phyloP scores from a whole-genome alignment of 164 flowering plant genomes.

The Liriodendron chinense region DNA sequence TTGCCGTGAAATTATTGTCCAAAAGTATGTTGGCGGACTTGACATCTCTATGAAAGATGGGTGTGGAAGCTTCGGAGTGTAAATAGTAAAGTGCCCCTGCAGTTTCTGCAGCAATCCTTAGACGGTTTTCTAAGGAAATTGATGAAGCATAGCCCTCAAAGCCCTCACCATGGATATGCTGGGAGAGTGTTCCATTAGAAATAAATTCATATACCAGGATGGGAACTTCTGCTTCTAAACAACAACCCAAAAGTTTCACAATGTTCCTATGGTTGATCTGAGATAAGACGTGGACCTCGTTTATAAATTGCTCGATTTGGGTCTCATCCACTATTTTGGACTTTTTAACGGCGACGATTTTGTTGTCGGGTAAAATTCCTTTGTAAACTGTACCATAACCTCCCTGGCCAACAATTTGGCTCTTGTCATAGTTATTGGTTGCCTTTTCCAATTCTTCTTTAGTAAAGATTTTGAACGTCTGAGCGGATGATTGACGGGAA shows the following conservation, averaged over 20 bases:
- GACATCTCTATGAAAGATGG: too few species aligned
- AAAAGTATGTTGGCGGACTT: not conserved
- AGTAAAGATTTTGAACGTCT: not conserved
- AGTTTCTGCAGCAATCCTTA: not conserved
- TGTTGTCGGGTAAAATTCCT: constrained; percentile 14
- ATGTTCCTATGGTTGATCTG: constrained; percentile 9
- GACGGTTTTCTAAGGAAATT: not conserved
- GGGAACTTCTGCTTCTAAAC: constrained; percentile 3
- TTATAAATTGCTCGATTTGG: constrained; percentile 8
- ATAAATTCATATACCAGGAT: constrained; percentile 4
- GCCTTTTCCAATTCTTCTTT: constrained; percentile 15
- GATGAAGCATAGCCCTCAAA: too few species aligned
- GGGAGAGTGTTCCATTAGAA: constrained; percentile 4
- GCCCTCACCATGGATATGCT: constrained; percentile 1
- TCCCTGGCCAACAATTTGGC: constrained; percentile 16
- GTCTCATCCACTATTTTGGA: constrained; percentile 7
- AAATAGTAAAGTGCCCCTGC: constrained; percentile 3
- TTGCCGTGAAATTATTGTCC: not conserved
- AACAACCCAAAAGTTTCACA: constrained; percentile 7
- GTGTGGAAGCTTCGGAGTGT: not conserved
- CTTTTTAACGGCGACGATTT: constrained; percentile 20
- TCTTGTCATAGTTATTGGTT: constrained; percentile 14
- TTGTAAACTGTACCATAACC: constrained; percentile 22
- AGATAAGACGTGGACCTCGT: constrained; percentile 2
- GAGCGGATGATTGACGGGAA: too few species aligned